These are phyloP conservation scores for Verticillium dahliae DNA, from an alignment of 2,329 filamentous ascomycete species.

Conservation along the genomic window DNA sequence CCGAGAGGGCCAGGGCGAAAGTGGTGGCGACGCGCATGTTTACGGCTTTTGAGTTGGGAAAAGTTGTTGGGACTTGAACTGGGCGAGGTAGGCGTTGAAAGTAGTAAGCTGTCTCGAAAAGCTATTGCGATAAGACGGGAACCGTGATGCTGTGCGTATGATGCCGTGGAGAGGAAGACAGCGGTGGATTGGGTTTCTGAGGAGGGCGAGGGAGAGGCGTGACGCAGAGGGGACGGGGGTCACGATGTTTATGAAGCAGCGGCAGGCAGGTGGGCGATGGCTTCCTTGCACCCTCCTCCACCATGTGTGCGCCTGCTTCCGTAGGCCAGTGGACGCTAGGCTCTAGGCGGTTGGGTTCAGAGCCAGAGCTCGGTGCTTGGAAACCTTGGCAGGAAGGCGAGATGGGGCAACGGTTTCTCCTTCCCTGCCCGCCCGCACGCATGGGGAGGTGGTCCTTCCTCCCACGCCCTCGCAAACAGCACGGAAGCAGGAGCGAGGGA, in stretches of 20 bases:
- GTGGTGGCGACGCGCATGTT: constrained; percentile 10
- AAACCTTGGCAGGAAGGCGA: not conserved
- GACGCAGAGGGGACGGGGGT: not conserved
- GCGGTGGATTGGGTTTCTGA: not conserved
- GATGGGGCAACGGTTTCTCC: not conserved
- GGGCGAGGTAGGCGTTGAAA: not conserved
- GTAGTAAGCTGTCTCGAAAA: not conserved
- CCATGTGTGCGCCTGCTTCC: not conserved
- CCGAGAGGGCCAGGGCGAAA: constrained; percentile 10
- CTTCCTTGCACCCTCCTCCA: not conserved
- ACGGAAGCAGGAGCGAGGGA: not conserved
- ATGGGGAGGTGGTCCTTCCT: not conserved
- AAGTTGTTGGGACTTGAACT: not conserved
- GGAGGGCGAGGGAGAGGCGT: not conserved
- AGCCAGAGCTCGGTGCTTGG: not conserved
- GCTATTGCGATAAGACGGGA: not conserved
- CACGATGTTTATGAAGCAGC: not conserved
- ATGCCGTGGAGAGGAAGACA: not conserved
- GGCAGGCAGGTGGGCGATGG: not conserved
- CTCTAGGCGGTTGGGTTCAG: not conserved
- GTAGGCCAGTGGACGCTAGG: not conserved
- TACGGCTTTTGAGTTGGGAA: constrained; percentile 1
- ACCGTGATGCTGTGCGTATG: not conserved
- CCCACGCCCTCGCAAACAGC: not conserved
- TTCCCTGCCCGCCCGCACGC: not conserved